Evolutionary conservation across 2,329 filamentous ascomycete genomes (phyloP), one percentile per base, ranked within the genome.

Genomic region (Aspergillus neoniger): DNA sequence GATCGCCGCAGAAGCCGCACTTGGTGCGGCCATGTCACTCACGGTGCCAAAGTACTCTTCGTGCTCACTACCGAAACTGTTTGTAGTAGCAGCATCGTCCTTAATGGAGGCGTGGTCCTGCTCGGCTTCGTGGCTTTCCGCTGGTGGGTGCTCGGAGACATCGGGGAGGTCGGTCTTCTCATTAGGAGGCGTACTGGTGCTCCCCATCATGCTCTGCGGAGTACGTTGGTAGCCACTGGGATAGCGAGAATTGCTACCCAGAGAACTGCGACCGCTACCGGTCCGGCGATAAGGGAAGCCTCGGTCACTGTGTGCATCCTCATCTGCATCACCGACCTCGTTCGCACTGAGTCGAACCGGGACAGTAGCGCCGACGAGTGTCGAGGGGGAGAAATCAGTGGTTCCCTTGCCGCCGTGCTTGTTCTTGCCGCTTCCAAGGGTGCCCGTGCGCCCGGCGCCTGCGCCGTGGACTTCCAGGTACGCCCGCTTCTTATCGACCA

Each of bases 331-430:
- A 70, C 96, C 92, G 14, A 98, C 91, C 76, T 99, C 95, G 54
- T 91, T 96, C n/a, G 95, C 94, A 74, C 91, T 96, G 63, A 99
- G 82, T 47, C 95, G 88, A 77, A 97, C 87, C 2, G 95, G 95
- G 41, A 98, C 93, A 57, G 92, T 92, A 43, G 88, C 90, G 62
- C 91, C 90, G 59, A 85, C 81, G 57, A 88, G 77, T 61, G 94
- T 93, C 59, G 88, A 89, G 2, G 91, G 89, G 9, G 88, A 88
- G 74, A 96, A 96, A 41, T 91, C 88, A 8, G 91, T 87, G 4
- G 91, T 86, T 44, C 88, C 88, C 73, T 94, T 92, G 64, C 90
- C 89, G 74, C 94, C 91, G 74, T 96, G 92, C 65, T 92, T 83
- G 69, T 96, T 96, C 82, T 96, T 97, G 72, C 91, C 91, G 51